Evolutionary conservation across 2,329 filamentous ascomycete species (phyloP), one percentile per base, ranked within the genome.

Genomic region (Aureobasidium sp.): DNA sequence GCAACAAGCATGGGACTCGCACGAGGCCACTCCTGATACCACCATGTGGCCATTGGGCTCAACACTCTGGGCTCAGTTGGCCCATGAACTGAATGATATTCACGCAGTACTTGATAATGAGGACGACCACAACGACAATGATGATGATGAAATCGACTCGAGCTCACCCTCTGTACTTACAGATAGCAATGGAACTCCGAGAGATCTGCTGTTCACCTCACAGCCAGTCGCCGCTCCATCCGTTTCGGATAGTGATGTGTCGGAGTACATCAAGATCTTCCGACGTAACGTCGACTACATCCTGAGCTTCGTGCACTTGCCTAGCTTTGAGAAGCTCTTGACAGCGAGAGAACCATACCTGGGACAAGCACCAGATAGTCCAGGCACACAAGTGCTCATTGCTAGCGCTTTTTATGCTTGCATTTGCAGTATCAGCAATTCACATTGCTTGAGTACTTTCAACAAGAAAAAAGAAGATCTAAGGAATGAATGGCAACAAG

Each of bases 21-120:
- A 15, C 5, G 57, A 59, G 45, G 25, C 34, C 13, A 37, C 41
- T 48, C 54, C 54, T 0, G 54, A 58, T 39, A 39, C 39, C 2
- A 58, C 45, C 5, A 39, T 27, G 15, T 53, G 41, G 29, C 47
- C 47, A 15, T 39, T 61, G 42, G 59, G 59, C 1, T 61, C 59
- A 4, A 54, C 59, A 8, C 39, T 61, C 6, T 61, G 59, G 59
- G 34, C 49, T 27, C 59, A 49, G n/a, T 8, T 61, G 13, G 49
- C 48, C 21, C 34, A 54, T 5, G 59, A 61, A 32, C 49, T 61
- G 3, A 55, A 53, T 21, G 42, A 42, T 27, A 39, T 61, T 13
- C 59, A 53, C 25, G 25, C 59, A 29, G 59, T 61, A 30, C 49
- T 61, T 16, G 59, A 61, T 5, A 53, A 49, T 9, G 42, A 55